Evolutionary conservation across 345 rosid species (phyloP).

Genomic region (Pugionium dolabratum): DNA sequence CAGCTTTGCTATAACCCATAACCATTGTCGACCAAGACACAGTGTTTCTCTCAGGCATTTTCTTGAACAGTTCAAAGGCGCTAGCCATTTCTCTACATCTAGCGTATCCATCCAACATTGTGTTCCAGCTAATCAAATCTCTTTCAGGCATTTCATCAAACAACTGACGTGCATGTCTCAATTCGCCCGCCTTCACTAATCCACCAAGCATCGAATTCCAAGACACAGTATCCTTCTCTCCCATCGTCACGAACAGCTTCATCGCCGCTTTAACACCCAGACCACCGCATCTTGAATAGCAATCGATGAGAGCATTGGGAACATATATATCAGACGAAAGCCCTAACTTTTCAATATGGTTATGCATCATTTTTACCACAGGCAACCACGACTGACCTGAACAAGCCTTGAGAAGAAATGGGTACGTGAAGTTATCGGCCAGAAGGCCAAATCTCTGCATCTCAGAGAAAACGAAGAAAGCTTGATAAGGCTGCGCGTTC

Average conservation of each 20-base stretch:
- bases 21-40: slow-evolving; percentile 93
- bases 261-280: slow-evolving; percentile 59
- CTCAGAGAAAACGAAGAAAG: slow-evolving; percentile 59
- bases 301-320: slow-evolving; percentile 82
- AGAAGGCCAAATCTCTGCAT: slow-evolving; percentile 61
- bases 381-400: slow-evolving; percentile 51
- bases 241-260: slow-evolving; percentile 61
- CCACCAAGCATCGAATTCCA: slow-evolving; percentile 88
- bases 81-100: slow-evolving; percentile 65
- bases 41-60: slow-evolving; percentile 73
- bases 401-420: slow-evolving; percentile 77
- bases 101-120: slow-evolving; percentile 74
- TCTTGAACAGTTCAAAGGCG: slow-evolving; percentile 68
- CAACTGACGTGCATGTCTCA: slow-evolving; percentile 56
- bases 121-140: slow-evolving; percentile 83
- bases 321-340: slow-evolving; percentile 72
- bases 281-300: slow-evolving; percentile 70
- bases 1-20: slow-evolving; percentile 67
- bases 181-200: slow-evolving; percentile 53
- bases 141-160: slow-evolving; percentile 78
- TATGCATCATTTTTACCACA: slow-evolving; percentile 72
- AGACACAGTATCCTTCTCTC: slow-evolving; percentile 61
- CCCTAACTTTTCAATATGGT: slow-evolving; percentile 64
- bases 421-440: slow-evolving; percentile 80
- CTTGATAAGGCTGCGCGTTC: slow-evolving; percentile 53